A percentile compares a stretch with the other conserved stretches of the same genome.
Evolutionary conservation across 805 yeast species (phyloP).

Genomic region (Wickerhamiella hasegawae): DNA sequence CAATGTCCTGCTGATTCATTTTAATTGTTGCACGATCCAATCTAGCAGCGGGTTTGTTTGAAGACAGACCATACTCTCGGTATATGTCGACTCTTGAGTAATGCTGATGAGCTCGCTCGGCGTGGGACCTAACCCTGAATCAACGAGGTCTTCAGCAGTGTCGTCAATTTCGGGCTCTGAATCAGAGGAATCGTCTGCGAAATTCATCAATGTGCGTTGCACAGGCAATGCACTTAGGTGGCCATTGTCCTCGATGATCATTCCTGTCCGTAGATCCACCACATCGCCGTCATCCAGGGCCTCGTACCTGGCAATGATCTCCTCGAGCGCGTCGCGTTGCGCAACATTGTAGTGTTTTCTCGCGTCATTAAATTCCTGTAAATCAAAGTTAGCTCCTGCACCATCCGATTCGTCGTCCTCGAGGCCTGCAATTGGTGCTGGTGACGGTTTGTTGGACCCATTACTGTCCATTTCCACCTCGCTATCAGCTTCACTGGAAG

Average conservation of each 20-base stretch:
- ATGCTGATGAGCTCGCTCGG: too few relatives aligned
- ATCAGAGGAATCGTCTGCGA: not conserved
- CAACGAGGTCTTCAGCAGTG: not conserved
- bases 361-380: slow-evolving; percentile 1
- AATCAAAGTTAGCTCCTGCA: not conserved
- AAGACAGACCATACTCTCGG: not conserved
- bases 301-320: slow-evolving; percentile 22
- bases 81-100: too few relatives aligned
- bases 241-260: slow-evolving; percentile 49
- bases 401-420: slow-evolving; percentile 3
- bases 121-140: too few relatives aligned
- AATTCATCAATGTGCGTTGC: slow-evolving; percentile 6
- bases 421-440: too few relatives aligned
- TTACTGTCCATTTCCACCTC: too few relatives aligned
- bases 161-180: not conserved
- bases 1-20: not conserved
- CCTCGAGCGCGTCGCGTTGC: slow-evolving; percentile 20
- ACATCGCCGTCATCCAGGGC: slow-evolving; percentile 24
- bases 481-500: too few relatives aligned
- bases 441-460: too few relatives aligned
- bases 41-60: slow-evolving; percentile 2
- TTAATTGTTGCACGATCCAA: too few relatives aligned
- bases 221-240: slow-evolving; percentile 42
- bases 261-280: slow-evolving; percentile 44
- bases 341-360: slow-evolving; percentile 12